These are phyloP conservation scores for Panicum miliaceum DNA, from an alignment of 176 grass and related monocot genomes.

Conservation along the genomic window DNA sequence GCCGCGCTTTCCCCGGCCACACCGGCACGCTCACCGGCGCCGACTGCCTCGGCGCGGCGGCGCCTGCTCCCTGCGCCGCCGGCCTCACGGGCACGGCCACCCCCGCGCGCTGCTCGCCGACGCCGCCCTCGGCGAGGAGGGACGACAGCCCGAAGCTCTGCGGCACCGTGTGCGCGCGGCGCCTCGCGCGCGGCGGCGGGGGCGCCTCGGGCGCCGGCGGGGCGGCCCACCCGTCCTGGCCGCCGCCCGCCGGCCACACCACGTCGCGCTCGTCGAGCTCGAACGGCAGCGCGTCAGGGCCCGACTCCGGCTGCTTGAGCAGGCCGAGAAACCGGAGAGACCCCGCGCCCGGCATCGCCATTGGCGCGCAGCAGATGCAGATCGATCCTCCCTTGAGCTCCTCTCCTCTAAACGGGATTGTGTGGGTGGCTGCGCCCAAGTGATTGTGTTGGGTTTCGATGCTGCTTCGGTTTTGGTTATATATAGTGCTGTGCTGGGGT, in stretches of 20 bases:
- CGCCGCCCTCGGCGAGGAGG: constrained; percentile 40
- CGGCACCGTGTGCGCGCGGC: constrained; percentile 45
- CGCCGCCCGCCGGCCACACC: constrained; percentile 39
- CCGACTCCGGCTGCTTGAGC: constrained; percentile 50
- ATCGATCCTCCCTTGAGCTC: too few relatives aligned
- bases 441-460: constrained; percentile 34
- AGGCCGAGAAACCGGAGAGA: constrained; percentile 56
- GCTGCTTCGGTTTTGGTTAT: constrained; percentile 24
- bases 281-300: constrained; percentile 2
- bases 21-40: constrained; percentile 60
- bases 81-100: constrained; percentile 26
- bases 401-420: too few relatives aligned
- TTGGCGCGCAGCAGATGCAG: not conserved
- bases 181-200: not conserved
- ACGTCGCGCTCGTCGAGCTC: constrained; percentile 72
- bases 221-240: not conserved
- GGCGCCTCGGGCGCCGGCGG: not conserved
- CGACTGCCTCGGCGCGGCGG: constrained; percentile 46
- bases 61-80: not conserved
- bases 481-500: not conserved
- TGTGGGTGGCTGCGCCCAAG: not conserved
- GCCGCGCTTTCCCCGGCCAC: constrained; percentile 39
- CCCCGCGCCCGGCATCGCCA: constrained; percentile 47
- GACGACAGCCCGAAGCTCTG: constrained; percentile 58
- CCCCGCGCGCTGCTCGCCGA: not conserved